A percentile compares a stretch with the other conserved stretches of the same genome.
phyloP scores from a whole-genome alignment of 805 yeast species.

The Torulaspora gathmanii region DNA sequence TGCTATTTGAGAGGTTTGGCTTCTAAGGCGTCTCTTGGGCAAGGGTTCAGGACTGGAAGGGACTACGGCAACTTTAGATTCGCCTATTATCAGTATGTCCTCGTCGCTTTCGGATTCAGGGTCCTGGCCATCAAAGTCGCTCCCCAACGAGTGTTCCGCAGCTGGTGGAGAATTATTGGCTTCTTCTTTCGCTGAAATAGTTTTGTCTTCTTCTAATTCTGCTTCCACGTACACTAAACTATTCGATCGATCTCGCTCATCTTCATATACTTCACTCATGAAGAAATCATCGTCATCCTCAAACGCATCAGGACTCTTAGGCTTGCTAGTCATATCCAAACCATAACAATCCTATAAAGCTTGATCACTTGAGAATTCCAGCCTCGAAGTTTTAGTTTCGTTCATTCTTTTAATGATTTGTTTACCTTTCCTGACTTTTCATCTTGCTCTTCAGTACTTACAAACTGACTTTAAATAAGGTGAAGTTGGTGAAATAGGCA shows the following conservation, averaged over 20 bases:
- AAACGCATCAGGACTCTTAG: slow-evolving; percentile 2
- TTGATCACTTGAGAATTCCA: not conserved
- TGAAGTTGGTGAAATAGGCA: not conserved
- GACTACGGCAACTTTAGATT: not conserved
- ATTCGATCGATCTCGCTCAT: slow-evolving; percentile 5
- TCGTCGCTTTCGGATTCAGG: slow-evolving; percentile 3
- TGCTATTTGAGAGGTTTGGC: not conserved
- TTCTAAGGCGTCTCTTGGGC: not conserved
- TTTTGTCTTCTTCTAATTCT: not conserved
- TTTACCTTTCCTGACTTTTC: not conserved
- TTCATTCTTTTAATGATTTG: not conserved
- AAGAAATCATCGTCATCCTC: slow-evolving; percentile 14
- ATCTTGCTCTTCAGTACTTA: not conserved
- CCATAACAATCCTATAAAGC: not conserved
- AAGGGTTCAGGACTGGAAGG: not conserved
- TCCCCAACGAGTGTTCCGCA: not conserved
- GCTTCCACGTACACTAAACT: slow-evolving; percentile 10
- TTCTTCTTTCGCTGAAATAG: not conserved
- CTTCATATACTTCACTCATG: slow-evolving; percentile 6
- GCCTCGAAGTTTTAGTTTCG: not conserved
- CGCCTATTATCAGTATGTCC: slow-evolving; percentile 2
- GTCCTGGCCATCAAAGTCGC: not conserved
- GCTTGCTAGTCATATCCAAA: not conserved
- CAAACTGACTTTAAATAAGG: not conserved
- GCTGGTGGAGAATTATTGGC: not conserved